A percentile compares a stretch with the other conserved stretches of the same genome.
Evolutionary conservation across 1,284 basidiomycete genomes (phyloP).

Genomic region (Hortiboletus rubellus): DNA sequence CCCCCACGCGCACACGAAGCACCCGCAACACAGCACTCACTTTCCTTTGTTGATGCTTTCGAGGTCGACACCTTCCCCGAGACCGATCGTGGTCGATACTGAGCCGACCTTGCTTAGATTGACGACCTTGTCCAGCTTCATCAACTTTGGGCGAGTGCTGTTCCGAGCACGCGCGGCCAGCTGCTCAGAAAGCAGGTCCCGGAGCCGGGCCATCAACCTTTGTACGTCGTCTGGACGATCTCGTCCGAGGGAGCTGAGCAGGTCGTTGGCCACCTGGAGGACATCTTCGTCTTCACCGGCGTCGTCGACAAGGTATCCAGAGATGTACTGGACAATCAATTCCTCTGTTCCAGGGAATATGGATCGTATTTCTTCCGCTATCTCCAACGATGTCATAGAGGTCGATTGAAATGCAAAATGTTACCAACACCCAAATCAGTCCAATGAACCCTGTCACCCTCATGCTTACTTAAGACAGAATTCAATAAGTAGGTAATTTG

Average conservation of each 20-base stretch:
- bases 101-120: conserved; percentile 88
- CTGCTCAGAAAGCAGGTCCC: conserved; percentile 64
- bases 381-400: conserved; percentile 28
- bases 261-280: conserved; percentile 72
- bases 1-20: conserved; percentile 9
- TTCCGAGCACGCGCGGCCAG: conserved; percentile 58
- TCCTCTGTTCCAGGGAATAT: conserved; percentile 90
- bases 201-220: conserved; percentile 68
- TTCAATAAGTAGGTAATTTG: background rate
- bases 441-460: conserved; percentile 1
- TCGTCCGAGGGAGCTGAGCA: conserved; percentile 72
- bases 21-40: conserved; percentile 48
- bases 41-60: conserved; percentile 95
- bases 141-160: conserved; percentile 58
- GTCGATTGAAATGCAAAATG: background rate
- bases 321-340: conserved; percentile 89
- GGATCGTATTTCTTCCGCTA: conserved; percentile 68
- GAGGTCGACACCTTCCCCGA: conserved; percentile 87
- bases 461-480: background rate
- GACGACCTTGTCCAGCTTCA: conserved; percentile 90
- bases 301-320: conserved; percentile 91
- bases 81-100: conserved; percentile 82
- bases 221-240: conserved; percentile 55
- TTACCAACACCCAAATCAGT: background rate
- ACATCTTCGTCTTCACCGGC: conserved; percentile 91